Percentiles rank a stretch among this genome's conserved stretches.
Evolutionary conservation across 2,329 filamentous ascomycete genomes (phyloP).

Genomic region (Trichoderma breve): DNA sequence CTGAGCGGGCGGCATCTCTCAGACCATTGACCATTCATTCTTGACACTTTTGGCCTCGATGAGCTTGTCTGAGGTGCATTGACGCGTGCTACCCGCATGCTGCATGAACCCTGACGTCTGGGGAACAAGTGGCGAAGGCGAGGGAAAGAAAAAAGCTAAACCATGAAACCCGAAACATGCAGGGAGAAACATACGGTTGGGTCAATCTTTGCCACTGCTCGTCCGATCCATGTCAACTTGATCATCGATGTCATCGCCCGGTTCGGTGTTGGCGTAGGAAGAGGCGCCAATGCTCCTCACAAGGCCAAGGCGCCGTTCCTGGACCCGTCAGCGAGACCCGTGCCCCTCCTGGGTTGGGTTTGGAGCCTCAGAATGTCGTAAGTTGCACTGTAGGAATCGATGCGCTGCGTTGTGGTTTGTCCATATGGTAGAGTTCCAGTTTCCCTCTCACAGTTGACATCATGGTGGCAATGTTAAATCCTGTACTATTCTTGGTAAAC

Average conservation of each 20-base stretch:
- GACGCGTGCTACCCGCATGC: neutral
- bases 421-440: neutral
- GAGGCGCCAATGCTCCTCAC: neutral
- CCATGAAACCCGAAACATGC: neutral
- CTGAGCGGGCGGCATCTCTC: neutral
- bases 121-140: constrained; percentile 2
- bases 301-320: constrained; percentile 1
- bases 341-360: neutral
- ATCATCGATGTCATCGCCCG: neutral
- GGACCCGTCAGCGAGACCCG: constrained; percentile 1
- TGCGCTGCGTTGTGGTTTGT: neutral
- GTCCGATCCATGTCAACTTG: neutral
- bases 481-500: neutral
- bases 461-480: neutral
- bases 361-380: neutral
- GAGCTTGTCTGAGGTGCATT: neutral
- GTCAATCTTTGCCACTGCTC: constrained; percentile 5
- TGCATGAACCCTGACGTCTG: neutral
- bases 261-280: constrained; percentile 4
- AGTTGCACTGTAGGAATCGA: neutral
- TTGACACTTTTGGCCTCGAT: neutral
- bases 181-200: constrained; percentile 6
- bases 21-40: constrained; percentile 3
- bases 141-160: neutral
- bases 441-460: neutral